A percentile compares a stretch with the other conserved stretches of the same genome.
phyloP scores from a whole-genome alignment of 208 protist species.

The Novymonas esmeraldas region DNA sequence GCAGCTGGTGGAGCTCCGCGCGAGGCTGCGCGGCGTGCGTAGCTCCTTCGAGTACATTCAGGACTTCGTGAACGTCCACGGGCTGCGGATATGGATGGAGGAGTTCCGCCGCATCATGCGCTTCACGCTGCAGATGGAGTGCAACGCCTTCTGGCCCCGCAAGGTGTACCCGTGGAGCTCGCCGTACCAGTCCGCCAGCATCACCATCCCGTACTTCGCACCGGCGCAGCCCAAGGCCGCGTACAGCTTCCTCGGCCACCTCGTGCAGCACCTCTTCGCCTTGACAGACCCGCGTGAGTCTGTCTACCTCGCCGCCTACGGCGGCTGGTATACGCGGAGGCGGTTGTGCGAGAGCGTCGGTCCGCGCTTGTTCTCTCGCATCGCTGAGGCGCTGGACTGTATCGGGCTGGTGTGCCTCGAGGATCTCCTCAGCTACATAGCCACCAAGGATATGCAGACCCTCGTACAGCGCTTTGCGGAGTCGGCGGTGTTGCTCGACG shows the following conservation, averaged over 20 bases:
- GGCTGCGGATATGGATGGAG: constrained; percentile 97
- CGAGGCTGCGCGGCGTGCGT: constrained; percentile 90
- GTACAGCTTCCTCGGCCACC: constrained; percentile 92
- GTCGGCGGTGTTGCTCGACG: constrained; percentile 13
- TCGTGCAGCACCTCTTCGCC: constrained; percentile 89
- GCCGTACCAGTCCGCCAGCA: constrained; percentile 90
- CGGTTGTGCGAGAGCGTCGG: constrained; percentile 78
- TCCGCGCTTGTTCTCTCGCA: constrained; percentile 80
- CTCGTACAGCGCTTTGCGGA: constrained; percentile 44
- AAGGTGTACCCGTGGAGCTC: constrained; percentile 92
- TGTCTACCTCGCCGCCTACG: constrained; percentile 82
- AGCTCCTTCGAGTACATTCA: constrained; percentile 97
- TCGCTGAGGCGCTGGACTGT: constrained; percentile 83
- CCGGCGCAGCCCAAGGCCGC: constrained; percentile 26
- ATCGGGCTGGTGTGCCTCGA: constrained; percentile 85
- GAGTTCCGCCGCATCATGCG: constrained; percentile 96
- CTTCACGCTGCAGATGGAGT: constrained; percentile 98
- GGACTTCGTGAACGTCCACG: constrained; percentile 98
- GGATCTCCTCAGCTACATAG: constrained; percentile 91
- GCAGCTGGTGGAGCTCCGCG: constrained; percentile 74
- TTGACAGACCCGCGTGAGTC: constrained; percentile 83
- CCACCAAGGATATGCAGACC: constrained; percentile 89
- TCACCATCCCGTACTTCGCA: constrained; percentile 94
- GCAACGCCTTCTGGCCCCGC: constrained; percentile 94
- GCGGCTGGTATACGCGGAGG: constrained; percentile 84